Evolutionary conservation across 768 basidiomycete genomes (phyloP), one percentile per base, ranked within the genome.

Genomic region (Xerocomellus dryophilus): DNA sequence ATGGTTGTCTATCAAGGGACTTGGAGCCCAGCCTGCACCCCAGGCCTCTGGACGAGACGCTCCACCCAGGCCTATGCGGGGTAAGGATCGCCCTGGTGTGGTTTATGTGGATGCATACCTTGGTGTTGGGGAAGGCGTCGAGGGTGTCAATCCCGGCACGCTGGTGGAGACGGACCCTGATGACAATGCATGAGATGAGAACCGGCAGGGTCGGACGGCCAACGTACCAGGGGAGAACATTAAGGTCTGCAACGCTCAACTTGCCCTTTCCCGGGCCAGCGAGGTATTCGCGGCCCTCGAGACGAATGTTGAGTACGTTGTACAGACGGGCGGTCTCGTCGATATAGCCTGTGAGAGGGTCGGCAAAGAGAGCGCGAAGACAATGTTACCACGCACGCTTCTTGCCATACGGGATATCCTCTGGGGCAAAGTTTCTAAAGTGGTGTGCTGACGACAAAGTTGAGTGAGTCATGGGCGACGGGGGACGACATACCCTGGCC

Each of bases 281-380:
- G 15, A 96, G 82, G 67, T 79, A 95, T 38, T 93, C 90, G 17
- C 88, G 81, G 48, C 76, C 81, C 42, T 76, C 69, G n/a, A 95
- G 79, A 21, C 88, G 82, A 45, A 85, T 82, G 62, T 95, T 84
- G 40, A 95, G 79, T 4, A 95, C 93, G n/a, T 81, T 74, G 66
- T 88, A 93, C 20, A 95, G 77, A 23, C 94, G 82, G 61, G 82
- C 84, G 3, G 90, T 89, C 76, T 96, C 94, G 25, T 90, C 83
- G 20, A 75, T 60, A 71, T 90, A 95, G 47, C 92, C 84, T 83
- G 48, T 65, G 55, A 61, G 65, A 50, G 64, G 45, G 45, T 57
- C 6, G 32, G 45, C n/a, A 43, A 39, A 27, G 18, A 42, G 8
- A 32, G 17, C 11, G 47, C 7, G 40, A 27, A 43, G 47, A 38